Evolutionary conservation across 1,139 yeast genomes (phyloP), one percentile per base, ranked within the genome.

Genomic region (Hanseniaspora sp.): DNA sequence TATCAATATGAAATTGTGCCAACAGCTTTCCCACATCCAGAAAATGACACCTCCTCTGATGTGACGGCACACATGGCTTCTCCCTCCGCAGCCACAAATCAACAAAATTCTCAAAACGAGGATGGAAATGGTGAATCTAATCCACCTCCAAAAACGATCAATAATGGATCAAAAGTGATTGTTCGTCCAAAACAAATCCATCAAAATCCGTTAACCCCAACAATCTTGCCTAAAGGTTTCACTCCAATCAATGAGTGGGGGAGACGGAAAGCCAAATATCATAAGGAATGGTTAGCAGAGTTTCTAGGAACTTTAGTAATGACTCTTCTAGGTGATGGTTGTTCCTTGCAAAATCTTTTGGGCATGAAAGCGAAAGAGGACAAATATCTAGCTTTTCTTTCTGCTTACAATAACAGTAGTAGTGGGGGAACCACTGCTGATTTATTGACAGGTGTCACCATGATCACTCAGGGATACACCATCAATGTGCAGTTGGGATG

Each of bases 251-350:
- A 66, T 47, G 59, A 56, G 49, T 67, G 70, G 70, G 64, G 69
- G 1, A 56, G 63, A 31, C 54, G 64, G 15, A 67, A 66, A 54
- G 62, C 62, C 45, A 58, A 58, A 7, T 62, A 64, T 46, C 57
- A 65, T 51, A 66, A 65, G 47, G 70, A 67, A 53, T 65, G 66
- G 49, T 56, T 67, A 37, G 78, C 79, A 28, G 80, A 76, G 62
- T 75, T 74, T 59, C 60, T 74, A 46, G 79, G 79, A n/a, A 71
- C 76, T 3, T 59, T 73, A 64, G 62, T 74, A 11, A 61, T 76
- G 61, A 67, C 74, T 29, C 58, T 71, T 55, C 67, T 71, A 49
- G 79, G 79, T 59, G 73, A 71, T 57, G 76, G 77, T 49, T 74
- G 71, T 41, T 74, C 71, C 49, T 74, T 76, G 35, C 79, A 75